phyloP scores from a whole-genome alignment of 208 protist species.

The Crithidia expoeki region DNA sequence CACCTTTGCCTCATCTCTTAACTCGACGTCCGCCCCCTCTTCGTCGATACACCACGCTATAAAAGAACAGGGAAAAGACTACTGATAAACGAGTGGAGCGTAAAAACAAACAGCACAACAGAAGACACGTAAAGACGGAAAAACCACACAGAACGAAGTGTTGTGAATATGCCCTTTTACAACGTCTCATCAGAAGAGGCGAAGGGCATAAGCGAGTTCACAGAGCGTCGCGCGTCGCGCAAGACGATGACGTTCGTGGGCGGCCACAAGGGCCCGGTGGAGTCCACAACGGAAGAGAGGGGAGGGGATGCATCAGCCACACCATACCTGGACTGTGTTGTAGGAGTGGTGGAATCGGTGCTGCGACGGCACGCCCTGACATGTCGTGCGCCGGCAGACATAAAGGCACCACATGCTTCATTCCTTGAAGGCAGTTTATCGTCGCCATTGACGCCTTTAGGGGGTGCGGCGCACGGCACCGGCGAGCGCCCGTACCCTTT shows the following conservation, averaged over 20 bases:
- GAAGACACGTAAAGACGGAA: conserved; percentile 4
- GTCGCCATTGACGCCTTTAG: not conserved
- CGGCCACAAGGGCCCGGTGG: conserved; percentile 7
- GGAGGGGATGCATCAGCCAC: conserved; percentile 7
- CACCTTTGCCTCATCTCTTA: too few relatives aligned
- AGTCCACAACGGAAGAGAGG: not conserved
- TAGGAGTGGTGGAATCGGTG: conserved; percentile 23
- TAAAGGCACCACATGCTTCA: not conserved
- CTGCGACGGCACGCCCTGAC: conserved; percentile 22
- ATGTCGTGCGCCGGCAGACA: not conserved
- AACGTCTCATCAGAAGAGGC: conserved; percentile 35
- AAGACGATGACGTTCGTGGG: conserved; percentile 12
- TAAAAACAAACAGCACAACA: not conserved
- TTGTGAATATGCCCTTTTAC: conserved; percentile 40
- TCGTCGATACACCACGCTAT: too few relatives aligned
- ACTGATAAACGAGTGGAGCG: too few relatives aligned
- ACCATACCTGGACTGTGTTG: conserved; percentile 34
- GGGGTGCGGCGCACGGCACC: not conserved
- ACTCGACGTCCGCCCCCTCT: too few relatives aligned
- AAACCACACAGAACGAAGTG: not conserved
- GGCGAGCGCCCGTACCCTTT: conserved; percentile 43
- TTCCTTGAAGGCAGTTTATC: not conserved
- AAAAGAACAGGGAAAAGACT: too few relatives aligned
- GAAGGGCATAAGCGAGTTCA: conserved; percentile 17
- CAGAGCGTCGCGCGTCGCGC: not conserved